phyloP scores from a whole-genome alignment of 768 basidiomycete genomes.

The Thelephora aurantiotincta region DNA sequence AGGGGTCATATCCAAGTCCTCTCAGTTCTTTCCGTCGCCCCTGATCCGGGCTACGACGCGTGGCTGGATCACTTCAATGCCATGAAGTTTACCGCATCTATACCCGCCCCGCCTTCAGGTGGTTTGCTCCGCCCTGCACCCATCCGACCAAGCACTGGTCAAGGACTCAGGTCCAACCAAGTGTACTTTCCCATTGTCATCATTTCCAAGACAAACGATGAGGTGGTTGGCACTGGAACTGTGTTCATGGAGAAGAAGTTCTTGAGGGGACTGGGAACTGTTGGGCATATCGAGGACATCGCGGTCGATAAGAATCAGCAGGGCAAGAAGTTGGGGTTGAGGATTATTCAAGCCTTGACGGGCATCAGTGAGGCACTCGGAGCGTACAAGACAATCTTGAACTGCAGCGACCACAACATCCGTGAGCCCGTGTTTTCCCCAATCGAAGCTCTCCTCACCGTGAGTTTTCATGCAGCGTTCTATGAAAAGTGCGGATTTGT shows the following conservation, averaged over 20 bases:
- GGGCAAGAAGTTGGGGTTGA: constrained; percentile 83
- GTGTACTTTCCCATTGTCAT: constrained; percentile 77
- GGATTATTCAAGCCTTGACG: constrained; percentile 77
- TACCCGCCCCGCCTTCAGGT: background rate
- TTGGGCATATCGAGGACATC: constrained; percentile 97
- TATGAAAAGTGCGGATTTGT: constrained; percentile 92
- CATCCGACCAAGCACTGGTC: constrained; percentile 12
- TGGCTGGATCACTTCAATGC: constrained; percentile 61
- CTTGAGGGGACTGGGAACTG: constrained; percentile 67
- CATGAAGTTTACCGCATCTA: constrained; percentile 13
- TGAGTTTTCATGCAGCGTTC: constrained; percentile 47
- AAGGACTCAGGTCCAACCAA: background rate
- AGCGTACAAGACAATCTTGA: constrained; percentile 95
- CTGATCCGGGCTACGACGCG: constrained; percentile 48
- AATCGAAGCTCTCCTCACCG: background rate
- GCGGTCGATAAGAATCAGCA: constrained; percentile 81
- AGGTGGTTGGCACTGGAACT: constrained; percentile 71
- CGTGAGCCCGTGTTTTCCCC: constrained; percentile 39
- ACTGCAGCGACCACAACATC: constrained; percentile 84
- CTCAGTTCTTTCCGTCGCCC: constrained; percentile 52
- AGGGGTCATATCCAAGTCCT: constrained; percentile 81
- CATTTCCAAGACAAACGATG: constrained; percentile 56
- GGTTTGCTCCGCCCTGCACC: constrained; percentile 29
- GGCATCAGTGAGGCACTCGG: constrained; percentile 68
- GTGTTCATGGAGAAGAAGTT: constrained; percentile 94